Conservation (phyloP, 495 filamentous ascomycete species). For the Rostrohypoxylon terebratum region DNA sequence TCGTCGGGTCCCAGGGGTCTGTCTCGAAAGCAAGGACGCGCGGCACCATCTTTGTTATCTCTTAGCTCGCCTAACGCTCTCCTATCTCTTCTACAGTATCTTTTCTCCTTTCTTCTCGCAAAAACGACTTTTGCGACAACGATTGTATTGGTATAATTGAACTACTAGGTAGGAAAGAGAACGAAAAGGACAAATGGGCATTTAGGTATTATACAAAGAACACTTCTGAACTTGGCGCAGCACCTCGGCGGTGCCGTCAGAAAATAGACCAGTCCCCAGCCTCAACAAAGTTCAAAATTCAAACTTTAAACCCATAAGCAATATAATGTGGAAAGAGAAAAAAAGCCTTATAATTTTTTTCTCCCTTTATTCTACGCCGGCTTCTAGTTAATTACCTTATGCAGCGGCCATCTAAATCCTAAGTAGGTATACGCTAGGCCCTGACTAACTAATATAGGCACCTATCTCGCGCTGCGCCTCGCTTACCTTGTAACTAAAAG, state of each 20-base stretch:
- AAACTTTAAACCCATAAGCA: background rate
- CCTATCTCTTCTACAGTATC: background rate
- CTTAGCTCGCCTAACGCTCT: background rate
- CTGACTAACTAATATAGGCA: background rate
- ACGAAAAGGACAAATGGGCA: background rate
- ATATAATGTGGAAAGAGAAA: too few species aligned
- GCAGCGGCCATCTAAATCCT: background rate
- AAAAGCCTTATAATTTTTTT: background rate
- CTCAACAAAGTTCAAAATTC: too few species aligned
- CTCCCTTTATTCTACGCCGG: background rate
- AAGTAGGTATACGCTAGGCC: background rate
- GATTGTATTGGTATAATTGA: background rate
- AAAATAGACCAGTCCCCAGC: background rate
- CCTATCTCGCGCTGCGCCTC: too few species aligned
- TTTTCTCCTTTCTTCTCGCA: background rate
- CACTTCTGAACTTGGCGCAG: too few species aligned
- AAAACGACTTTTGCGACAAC: background rate
- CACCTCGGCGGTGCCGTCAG: too few species aligned
- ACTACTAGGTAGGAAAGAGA: background rate
- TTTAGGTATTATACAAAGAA: background rate
- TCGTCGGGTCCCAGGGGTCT: constrained; percentile 65
- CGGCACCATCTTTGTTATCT: background rate
- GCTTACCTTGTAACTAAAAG: too few species aligned
- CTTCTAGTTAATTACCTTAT: background rate
- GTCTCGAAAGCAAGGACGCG: constrained; percentile 55